Evolutionary conservation across 2,329 filamentous ascomycete species (phyloP), one percentile per base, ranked within the genome.

Genomic region (Hypocreales sp.): DNA sequence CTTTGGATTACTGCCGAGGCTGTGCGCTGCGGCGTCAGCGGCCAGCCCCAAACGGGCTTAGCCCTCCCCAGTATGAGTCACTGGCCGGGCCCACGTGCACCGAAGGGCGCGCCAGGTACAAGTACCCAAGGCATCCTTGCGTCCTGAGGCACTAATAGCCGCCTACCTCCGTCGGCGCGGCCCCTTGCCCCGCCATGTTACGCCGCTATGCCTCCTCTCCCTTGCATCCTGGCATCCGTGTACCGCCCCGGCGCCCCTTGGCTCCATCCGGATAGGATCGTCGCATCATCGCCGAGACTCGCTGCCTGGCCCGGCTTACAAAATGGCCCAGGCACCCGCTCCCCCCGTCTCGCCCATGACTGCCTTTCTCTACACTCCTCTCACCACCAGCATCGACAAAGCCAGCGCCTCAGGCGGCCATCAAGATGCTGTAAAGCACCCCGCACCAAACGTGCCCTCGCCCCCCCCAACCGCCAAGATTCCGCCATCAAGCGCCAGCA

Each of bases 341-440:
- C 31, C 22, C 27, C 25, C 23, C 31, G 18, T 33, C 33, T 39
- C 32, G 34, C 22, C 14, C 8, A 10, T 12, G 24, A 34, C 30
- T 36, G 30, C 43, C 38, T 43, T 39, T 51, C 42, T n/a, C n/a
- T n/a, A n/a, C n/a, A n/a, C 41, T 43, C 40, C 44, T 45, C 44
- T 46, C 41, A 47, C 44, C 43, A 41, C 13, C 26, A 22, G 20
- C 42, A 42, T 41, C 50, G 45, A 43, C 44, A 50, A 42, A 45
- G 43, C 32, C 28, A 34, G 47, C 39, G 48, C 52, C 46, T 39
- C 42, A 49, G 50, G 55, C 52, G 52, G 46, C 47, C 39, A 41
- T 42, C 60, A 73, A 56, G 51, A 73, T 73, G 69, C 62, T 64
- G 55, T 73, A 70, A 68, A 61, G 43, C 44, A 49, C 44, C 47